Evolutionary conservation across 192 early-diverging fungal genomes (phyloP).

Genomic region (Coemansia sp.): DNA sequence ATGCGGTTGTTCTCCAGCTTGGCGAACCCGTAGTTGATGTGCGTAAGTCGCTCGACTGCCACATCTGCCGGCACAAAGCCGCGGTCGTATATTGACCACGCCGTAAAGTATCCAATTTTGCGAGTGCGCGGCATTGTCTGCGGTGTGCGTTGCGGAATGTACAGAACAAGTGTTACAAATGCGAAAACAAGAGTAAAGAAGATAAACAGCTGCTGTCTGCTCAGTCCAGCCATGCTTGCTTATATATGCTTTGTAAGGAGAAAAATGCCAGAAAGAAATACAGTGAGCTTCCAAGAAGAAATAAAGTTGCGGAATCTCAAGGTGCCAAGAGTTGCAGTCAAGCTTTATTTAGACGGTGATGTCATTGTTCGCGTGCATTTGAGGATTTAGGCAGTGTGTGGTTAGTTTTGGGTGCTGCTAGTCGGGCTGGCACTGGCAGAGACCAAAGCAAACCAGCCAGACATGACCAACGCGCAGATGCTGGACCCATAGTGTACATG

Average conservation of each 20-base stretch:
- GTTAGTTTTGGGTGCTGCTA: no score
- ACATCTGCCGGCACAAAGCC: constrained; percentile 64
- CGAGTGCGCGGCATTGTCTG: constrained; percentile 20
- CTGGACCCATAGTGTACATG: no score
- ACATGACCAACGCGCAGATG: no score
- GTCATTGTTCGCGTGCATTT: not conserved
- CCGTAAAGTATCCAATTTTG: constrained; percentile 55
- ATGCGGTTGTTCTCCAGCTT: constrained; percentile 65
- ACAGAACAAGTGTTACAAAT: constrained; percentile 2
- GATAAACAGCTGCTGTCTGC: not conserved
- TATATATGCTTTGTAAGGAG: not conserved
- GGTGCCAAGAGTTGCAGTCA: not conserved
- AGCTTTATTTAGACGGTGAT: not conserved
- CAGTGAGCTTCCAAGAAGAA: not conserved
- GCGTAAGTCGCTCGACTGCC: constrained; percentile 67
- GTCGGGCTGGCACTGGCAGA: no score
- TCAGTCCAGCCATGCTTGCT: constrained; percentile 1
- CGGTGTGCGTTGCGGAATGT: constrained; percentile 4
- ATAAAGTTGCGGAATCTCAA: not conserved
- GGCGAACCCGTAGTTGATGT: constrained; percentile 80
- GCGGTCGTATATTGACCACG: constrained; percentile 73
- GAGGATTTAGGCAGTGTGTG: no score
- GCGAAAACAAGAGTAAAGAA: not conserved
- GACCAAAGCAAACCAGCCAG: no score
- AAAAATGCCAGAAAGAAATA: not conserved